These are phyloP conservation scores for Trichoderma asperelloides DNA, from an alignment of 495 filamentous ascomycete species.

Conservation along the genomic window DNA sequence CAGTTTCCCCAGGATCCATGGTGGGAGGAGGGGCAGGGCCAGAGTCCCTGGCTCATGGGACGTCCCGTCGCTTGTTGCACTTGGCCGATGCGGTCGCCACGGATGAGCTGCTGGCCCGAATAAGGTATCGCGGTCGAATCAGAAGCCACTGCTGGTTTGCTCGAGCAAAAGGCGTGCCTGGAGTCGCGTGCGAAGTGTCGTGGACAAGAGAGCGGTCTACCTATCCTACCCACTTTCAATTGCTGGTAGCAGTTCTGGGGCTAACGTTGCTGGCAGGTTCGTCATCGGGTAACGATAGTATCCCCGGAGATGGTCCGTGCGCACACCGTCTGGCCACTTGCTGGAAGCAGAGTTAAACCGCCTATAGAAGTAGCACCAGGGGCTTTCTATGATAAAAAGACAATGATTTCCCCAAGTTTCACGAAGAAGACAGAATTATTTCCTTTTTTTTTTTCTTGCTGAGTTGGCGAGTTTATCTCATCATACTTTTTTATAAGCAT, in stretches of 20 bases:
- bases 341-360: neutral
- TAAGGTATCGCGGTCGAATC: neutral
- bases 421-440: no score
- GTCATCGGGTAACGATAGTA: neutral
- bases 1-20: conserved; percentile 51
- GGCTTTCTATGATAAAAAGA: no score
- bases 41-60: conserved; percentile 7
- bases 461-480: no score
- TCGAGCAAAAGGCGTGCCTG: neutral
- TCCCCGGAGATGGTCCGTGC: neutral
- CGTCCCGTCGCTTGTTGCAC: neutral
- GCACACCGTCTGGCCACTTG: neutral
- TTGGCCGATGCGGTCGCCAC: neutral
- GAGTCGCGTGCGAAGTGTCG: neutral
- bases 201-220: conserved; percentile 6
- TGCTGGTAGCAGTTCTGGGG: neutral
- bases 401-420: no score
- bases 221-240: conserved; percentile 1
- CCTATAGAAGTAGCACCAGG: no score
- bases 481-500: no score
- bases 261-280: neutral
- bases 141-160: neutral
- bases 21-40: conserved; percentile 23
- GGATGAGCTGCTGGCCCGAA: neutral
- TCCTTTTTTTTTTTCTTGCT: no score